Percentiles rank a stretch among this genome's conserved stretches.
These are phyloP conservation scores for Alternaria brassicae DNA, from an alignment of 2,329 filamentous ascomycete species.

Conservation along the genomic window DNA sequence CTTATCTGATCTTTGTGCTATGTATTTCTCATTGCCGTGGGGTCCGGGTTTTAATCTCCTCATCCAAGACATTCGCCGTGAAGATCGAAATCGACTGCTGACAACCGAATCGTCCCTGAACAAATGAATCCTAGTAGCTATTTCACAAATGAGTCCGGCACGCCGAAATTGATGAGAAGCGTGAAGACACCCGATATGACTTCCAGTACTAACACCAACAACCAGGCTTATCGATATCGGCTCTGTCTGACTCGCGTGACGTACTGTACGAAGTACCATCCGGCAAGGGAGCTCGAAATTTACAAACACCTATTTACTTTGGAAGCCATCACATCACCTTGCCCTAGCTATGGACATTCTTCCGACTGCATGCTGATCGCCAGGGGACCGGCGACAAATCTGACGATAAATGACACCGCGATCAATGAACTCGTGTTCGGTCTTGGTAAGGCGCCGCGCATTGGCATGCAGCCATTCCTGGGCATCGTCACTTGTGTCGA, in stretches of 20 bases:
- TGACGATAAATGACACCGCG: background rate
- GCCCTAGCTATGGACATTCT: background rate
- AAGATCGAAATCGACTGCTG: background rate
- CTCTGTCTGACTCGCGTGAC: conserved; percentile 8
- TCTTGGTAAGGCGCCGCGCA: conserved; percentile 4
- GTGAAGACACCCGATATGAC: background rate
- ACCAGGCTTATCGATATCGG: conserved; percentile 6
- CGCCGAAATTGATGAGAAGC: background rate
- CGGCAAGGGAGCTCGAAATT: background rate
- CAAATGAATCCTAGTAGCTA: background rate
- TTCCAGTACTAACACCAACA: background rate
- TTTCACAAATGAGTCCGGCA: background rate
- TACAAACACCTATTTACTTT: background rate
- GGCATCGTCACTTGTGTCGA: conserved; percentile 38
- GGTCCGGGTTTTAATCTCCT: background rate
- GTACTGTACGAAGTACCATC: too few species aligned
- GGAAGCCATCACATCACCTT: background rate
- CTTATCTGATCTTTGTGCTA: background rate
- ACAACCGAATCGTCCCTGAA: background rate
- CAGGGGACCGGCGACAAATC: background rate
- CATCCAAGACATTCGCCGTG: background rate
- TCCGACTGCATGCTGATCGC: background rate
- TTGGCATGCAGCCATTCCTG: conserved; percentile 25
- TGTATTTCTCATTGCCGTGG: background rate
- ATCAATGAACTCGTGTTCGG: background rate